Percentiles rank a stretch among this genome's conserved stretches.
Conservation (phyloP, 2,329 filamentous ascomycete genomes). For the Fusarium zealandicum region DNA sequence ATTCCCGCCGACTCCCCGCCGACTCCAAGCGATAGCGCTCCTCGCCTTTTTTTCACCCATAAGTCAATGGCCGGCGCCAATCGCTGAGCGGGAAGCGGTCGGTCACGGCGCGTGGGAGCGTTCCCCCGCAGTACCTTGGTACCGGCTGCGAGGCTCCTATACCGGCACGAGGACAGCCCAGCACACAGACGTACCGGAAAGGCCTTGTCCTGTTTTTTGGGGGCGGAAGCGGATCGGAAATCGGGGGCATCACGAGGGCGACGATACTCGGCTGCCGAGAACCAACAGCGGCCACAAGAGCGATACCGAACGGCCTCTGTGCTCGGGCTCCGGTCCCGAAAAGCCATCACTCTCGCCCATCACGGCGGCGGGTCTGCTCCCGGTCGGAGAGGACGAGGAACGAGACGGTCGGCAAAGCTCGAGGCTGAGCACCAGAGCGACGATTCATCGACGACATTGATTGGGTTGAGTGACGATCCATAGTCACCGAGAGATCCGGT, state of each 20-base stretch:
- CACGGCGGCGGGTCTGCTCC: constrained; percentile 15
- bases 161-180: constrained; percentile 29
- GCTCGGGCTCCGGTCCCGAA: constrained; percentile 15
- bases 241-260: constrained; percentile 11
- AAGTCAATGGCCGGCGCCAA: constrained; percentile 65
- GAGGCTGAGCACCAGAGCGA: neutral
- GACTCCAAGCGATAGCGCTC: constrained; percentile 22
- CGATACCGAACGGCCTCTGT: neutral
- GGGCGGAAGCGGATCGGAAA: constrained; percentile 17
- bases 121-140: constrained; percentile 64
- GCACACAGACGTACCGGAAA: constrained; percentile 17
- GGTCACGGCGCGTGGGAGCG: constrained; percentile 66
- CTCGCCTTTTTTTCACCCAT: constrained; percentile 24
- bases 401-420: neutral
- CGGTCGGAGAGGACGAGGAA: constrained; percentile 14
- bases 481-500: constrained; percentile 5
- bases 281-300: constrained; percentile 7
- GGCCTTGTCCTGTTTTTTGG: constrained; percentile 15
- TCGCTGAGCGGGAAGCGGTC: constrained; percentile 61
- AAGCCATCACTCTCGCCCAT: constrained; percentile 10
- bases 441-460: constrained; percentile 1
- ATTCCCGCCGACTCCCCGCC: constrained; percentile 15
- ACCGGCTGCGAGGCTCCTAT: constrained; percentile 42
- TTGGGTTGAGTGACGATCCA: constrained; percentile 2
- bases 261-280: constrained; percentile 10